Evolutionary conservation across 2,329 filamentous ascomycete genomes (phyloP).

Genomic region (Xylaria multiplex): DNA sequence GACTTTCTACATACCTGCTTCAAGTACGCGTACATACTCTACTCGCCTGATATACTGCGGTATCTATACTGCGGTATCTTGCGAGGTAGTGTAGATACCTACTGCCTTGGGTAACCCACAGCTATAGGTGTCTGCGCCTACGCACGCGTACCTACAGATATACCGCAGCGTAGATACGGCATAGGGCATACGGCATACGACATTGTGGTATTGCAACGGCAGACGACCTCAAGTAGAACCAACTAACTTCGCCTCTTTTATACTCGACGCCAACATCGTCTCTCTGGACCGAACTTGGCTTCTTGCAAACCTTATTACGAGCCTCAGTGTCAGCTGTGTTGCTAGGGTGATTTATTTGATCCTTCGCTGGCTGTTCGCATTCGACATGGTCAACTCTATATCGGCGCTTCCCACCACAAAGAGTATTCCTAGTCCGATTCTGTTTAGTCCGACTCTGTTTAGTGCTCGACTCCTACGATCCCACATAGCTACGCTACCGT

Average conservation of each 20-base stretch:
- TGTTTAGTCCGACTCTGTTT: conserved; percentile 14
- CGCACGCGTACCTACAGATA: too few relatives aligned
- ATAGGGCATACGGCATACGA: too few relatives aligned
- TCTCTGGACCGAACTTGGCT: conserved; percentile 3
- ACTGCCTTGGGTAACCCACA: too few relatives aligned
- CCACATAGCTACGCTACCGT: conserved; percentile 7
- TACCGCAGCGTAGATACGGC: too few relatives aligned
- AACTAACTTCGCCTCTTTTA: neutral
- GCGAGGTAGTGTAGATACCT: too few relatives aligned
- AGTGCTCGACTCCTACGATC: conserved; percentile 29
- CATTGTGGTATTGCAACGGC: neutral
- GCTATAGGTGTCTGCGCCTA: too few relatives aligned
- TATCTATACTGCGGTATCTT: too few relatives aligned
- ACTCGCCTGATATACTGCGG: too few relatives aligned
- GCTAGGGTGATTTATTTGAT: conserved; percentile 16
- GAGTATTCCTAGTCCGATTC: conserved; percentile 16
- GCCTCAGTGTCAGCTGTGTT: conserved; percentile 1
- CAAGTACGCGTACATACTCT: neutral
- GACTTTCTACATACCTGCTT: neutral
- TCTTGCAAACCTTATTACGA: conserved; percentile 8
- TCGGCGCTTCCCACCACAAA: neutral
- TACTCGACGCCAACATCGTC: conserved; percentile 3
- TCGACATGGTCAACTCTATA: conserved; percentile 19
- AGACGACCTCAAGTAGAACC: conserved; percentile 9
- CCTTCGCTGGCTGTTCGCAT: neutral